Conservation (phyloP, 495 filamentous ascomycete genomes). For the Xylaria sp. region DNA sequence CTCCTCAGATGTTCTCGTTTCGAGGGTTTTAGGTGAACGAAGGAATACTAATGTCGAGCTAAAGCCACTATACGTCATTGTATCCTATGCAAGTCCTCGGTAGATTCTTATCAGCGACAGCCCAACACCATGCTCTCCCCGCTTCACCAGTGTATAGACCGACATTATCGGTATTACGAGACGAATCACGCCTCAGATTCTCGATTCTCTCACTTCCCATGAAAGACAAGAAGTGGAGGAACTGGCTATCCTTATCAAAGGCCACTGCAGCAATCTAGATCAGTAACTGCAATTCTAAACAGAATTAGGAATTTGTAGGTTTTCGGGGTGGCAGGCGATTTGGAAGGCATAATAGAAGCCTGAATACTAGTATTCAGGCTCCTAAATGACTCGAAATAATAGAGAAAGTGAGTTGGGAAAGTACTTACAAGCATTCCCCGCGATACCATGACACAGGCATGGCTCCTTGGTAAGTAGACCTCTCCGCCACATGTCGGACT, state of each 20-base stretch:
- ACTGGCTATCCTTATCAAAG: constrained; percentile 23
- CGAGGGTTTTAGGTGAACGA: not conserved
- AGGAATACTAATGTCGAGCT: too few relatives aligned
- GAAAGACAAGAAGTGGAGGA: constrained; percentile 33
- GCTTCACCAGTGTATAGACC: constrained; percentile 37
- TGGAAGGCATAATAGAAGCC: not conserved
- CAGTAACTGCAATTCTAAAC: not conserved
- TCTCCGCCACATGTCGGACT: constrained; percentile 55
- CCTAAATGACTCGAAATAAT: not conserved
- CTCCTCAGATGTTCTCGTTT: not conserved
- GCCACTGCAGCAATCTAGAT: constrained; percentile 35
- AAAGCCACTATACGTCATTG: constrained; percentile 31
- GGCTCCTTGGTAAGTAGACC: constrained; percentile 69
- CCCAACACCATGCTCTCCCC: constrained; percentile 37
- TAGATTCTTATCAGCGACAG: constrained; percentile 21
- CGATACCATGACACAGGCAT: constrained; percentile 69
- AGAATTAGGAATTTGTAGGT: not conserved
- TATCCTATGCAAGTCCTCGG: constrained; percentile 32
- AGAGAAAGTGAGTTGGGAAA: not conserved
- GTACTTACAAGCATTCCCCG: constrained; percentile 58
- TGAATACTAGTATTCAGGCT: not conserved
- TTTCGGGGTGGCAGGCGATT: not conserved
- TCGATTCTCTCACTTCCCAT: constrained; percentile 31
- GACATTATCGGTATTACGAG: constrained; percentile 14
- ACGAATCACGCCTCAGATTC: constrained; percentile 7